A percentile compares a stretch with the other conserved stretches of the same genome.
These are phyloP conservation scores for Acacia confusa DNA, from an alignment of 306 rosid species.

Conservation along the genomic window DNA sequence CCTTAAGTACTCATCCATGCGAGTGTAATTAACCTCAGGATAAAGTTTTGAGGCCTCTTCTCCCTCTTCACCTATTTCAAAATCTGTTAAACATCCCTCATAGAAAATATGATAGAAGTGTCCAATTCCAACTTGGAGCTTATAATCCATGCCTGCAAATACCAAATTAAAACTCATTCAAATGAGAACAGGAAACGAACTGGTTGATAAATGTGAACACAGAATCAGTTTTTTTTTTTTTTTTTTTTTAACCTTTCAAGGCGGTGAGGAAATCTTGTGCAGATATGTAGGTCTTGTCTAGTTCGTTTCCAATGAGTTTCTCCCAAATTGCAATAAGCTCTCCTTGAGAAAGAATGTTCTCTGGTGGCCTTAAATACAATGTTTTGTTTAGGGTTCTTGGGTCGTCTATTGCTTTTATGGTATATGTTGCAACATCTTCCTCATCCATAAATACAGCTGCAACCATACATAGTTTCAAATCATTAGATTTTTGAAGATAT, in stretches of 20 bases:
- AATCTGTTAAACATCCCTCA: conserved; percentile 75
- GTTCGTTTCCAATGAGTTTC: conserved; percentile 48
- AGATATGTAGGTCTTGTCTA: conserved; percentile 50
- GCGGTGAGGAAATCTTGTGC: conserved; percentile 58
- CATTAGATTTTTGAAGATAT: not conserved
- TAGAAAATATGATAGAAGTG: conserved; percentile 78
- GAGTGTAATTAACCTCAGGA: conserved; percentile 75
- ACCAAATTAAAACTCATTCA: not conserved
- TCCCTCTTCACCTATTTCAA: conserved; percentile 61
- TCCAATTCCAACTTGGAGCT: conserved; percentile 57
- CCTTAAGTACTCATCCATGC: conserved; percentile 65
- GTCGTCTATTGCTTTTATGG: conserved; percentile 75
- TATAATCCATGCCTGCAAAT: conserved; percentile 46
- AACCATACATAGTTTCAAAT: not conserved
- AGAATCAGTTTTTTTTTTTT: not conserved
- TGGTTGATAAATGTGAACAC: not conserved
- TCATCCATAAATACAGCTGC: conserved; percentile 63
- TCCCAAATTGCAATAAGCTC: conserved; percentile 77
- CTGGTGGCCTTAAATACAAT: conserved; percentile 68
- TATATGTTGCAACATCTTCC: conserved; percentile 70
- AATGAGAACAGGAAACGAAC: not conserved
- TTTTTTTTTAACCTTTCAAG: conserved; percentile 51
- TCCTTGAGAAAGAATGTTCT: conserved; percentile 67
- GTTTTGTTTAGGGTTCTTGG: conserved; percentile 83
- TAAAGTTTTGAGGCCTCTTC: conserved; percentile 86